Conservation (phyloP, 1,284 basidiomycete species). For the Mycosarcoma mackinlayi region DNA sequence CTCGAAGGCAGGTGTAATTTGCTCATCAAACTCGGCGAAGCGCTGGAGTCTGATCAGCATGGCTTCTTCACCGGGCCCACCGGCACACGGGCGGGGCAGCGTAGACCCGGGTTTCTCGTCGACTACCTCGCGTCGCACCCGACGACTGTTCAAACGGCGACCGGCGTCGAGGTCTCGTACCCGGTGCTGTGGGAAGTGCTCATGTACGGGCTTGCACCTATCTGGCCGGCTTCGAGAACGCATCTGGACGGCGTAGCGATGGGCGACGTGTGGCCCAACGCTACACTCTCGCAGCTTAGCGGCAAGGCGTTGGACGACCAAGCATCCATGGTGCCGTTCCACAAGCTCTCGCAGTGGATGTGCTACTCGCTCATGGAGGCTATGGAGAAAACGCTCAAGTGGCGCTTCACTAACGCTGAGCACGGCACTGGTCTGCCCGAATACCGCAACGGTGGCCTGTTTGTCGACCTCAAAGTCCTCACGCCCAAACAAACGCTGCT, state of each 20-base stretch:
- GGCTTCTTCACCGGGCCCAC: conserved; percentile 50
- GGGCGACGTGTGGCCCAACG: conserved; percentile 86
- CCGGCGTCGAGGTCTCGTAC: conserved; percentile 21
- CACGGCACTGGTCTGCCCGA: conserved; percentile 74
- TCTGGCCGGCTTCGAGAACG: conserved; percentile 84
- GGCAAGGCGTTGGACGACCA: background rate
- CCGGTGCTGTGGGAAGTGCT: conserved; percentile 80
- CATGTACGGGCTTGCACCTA: conserved; percentile 82
- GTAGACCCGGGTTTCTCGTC: conserved; percentile 35
- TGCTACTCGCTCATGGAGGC: conserved; percentile 58
- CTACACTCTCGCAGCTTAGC: conserved; percentile 18
- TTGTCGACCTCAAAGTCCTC: conserved; percentile 79
- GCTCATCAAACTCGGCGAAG: conserved; percentile 47
- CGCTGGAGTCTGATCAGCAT: conserved; percentile 32
- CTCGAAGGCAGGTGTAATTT: conserved; percentile 85
- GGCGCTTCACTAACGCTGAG: conserved; percentile 80
- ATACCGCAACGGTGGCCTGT: conserved; percentile 74
- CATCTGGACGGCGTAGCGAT: conserved; percentile 76
- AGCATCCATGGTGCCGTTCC: conserved; percentile 82
- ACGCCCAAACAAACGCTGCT: conserved; percentile 32
- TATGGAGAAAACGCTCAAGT: conserved; percentile 72
- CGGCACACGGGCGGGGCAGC: background rate
- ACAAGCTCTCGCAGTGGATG: conserved; percentile 88
- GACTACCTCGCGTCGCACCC: conserved; percentile 75
- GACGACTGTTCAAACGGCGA: conserved; percentile 65